These are phyloP conservation scores for Suhomyces xylopsoci DNA, from an alignment of 805 yeast species.

Conservation along the genomic window DNA sequence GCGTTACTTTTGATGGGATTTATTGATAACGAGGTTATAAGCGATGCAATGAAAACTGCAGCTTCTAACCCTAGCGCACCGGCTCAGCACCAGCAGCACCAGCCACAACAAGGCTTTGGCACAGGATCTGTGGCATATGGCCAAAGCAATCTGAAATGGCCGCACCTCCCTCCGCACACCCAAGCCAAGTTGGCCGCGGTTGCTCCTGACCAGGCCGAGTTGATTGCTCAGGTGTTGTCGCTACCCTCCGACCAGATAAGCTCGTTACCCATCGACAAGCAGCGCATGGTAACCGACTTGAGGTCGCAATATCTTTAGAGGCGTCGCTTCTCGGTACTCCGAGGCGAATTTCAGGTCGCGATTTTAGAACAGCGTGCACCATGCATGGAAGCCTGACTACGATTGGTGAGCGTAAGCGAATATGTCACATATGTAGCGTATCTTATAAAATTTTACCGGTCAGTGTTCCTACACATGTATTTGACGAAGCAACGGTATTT, in stretches of 20 bases:
- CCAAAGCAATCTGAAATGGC: conserved; percentile 29
- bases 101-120: conserved; percentile 6
- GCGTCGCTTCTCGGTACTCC: not conserved
- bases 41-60: conserved; percentile 45
- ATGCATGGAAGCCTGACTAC: not conserved
- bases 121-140: not conserved
- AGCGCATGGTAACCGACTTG: conserved; percentile 53
- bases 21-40: conserved; percentile 65
- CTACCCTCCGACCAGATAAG: conserved; percentile 50
- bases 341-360: not conserved
- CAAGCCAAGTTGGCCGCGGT: conserved; percentile 49
- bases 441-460: not conserved
- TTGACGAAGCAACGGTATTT: not conserved
- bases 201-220: conserved; percentile 56
- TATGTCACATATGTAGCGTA: not conserved
- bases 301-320: conserved; percentile 49
- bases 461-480: not conserved
- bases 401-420: not conserved
- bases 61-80: conserved; percentile 15
- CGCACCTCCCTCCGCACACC: conserved; percentile 46
- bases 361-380: not conserved
- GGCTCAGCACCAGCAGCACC: conserved; percentile 12
- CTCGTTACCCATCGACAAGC: conserved; percentile 49
- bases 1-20: conserved; percentile 75
- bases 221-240: conserved; percentile 52